These are phyloP conservation scores for Fusarium longipes DNA, from an alignment of 2,329 filamentous ascomycete species.

Conservation along the genomic window DNA sequence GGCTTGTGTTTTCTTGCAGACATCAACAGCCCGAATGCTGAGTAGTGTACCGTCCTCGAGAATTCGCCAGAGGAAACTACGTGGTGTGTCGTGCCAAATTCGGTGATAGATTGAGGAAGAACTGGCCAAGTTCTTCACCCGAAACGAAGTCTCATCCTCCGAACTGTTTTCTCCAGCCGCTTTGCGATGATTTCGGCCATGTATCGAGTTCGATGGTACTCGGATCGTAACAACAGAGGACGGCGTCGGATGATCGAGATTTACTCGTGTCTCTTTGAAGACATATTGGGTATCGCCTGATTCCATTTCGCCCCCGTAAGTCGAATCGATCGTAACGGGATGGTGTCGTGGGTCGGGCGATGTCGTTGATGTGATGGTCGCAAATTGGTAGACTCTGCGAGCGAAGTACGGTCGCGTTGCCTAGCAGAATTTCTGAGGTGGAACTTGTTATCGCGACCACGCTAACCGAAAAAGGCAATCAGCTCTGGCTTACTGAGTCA, in stretches of 20 bases:
- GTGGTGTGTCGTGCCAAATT: constrained; percentile 77
- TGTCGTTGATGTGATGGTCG: constrained; percentile 41
- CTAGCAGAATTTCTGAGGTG: constrained; percentile 50
- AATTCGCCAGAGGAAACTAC: constrained; percentile 91
- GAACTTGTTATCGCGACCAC: constrained; percentile 43
- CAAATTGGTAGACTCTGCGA: constrained; percentile 41
- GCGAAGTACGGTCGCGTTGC: constrained; percentile 47
- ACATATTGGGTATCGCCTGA: constrained; percentile 71
- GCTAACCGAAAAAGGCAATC: constrained; percentile 53
- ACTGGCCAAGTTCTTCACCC: constrained; percentile 76
- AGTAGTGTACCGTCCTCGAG: constrained; percentile 82
- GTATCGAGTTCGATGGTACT: constrained; percentile 67
- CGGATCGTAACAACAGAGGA: constrained; percentile 77
- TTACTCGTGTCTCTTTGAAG: constrained; percentile 89
- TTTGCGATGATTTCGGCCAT: constrained; percentile 58
- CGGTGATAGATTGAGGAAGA: constrained; percentile 89
- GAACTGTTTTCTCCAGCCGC: constrained; percentile 49
- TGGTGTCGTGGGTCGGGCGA: constrained; percentile 25
- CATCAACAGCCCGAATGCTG: constrained; percentile 84
- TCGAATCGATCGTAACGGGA: constrained; percentile 37
- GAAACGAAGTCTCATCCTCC: constrained; percentile 80
- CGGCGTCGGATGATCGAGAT: constrained; percentile 77
- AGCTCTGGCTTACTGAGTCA: constrained; percentile 43
- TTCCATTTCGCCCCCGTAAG: constrained; percentile 76
- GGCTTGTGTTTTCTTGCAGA: constrained; percentile 74